Evolutionary conservation across 805 yeast species (phyloP).

Genomic region (Pichia cabralensis): DNA sequence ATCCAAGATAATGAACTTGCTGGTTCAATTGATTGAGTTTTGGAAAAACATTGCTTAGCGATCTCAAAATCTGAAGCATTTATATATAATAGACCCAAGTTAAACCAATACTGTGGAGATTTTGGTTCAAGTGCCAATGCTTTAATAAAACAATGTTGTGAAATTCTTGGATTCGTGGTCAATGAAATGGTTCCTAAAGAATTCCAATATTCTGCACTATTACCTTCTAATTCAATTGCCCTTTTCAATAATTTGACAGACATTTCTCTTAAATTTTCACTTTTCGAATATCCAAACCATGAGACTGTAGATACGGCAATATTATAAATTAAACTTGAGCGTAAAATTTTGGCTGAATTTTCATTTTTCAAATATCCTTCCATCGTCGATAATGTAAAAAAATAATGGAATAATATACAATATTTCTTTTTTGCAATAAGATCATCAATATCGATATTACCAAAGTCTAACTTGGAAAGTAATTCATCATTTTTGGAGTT

Average conservation of each 20-base stretch:
- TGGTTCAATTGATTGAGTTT: slow-evolving; percentile 79
- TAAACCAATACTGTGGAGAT: slow-evolving; percentile 67
- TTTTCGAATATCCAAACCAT: slow-evolving; percentile 27
- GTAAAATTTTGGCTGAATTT: slow-evolving; percentile 35
- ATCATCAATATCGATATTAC: slow-evolving; percentile 1
- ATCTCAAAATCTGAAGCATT: slow-evolving; percentile 57
- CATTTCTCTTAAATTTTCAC: slow-evolving; percentile 29
- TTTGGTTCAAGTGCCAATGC: slow-evolving; percentile 63
- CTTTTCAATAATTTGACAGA: slow-evolving; percentile 52
- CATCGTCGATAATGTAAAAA: slow-evolving; percentile 30
- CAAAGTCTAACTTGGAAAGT: neutral
- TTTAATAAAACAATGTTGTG: slow-evolving; percentile 90
- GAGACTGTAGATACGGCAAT: slow-evolving; percentile 57
- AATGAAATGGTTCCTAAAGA: slow-evolving; percentile 72
- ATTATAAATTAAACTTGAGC: slow-evolving; percentile 53
- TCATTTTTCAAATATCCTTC: slow-evolving; percentile 2
- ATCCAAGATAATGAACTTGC: slow-evolving; percentile 70
- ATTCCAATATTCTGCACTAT: slow-evolving; percentile 68
- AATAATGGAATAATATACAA: slow-evolving; percentile 6
- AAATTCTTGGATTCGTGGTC: slow-evolving; percentile 51
- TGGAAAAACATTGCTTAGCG: slow-evolving; percentile 60
- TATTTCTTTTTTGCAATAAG: slow-evolving; percentile 25
- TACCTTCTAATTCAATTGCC: slow-evolving; percentile 63
- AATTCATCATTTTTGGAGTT: slow-evolving; percentile 3
- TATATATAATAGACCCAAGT: slow-evolving; percentile 70